Evolutionary conservation across 2,329 filamentous ascomycete species (phyloP).

Genomic region (Aspergillus ochraceoroseus): DNA sequence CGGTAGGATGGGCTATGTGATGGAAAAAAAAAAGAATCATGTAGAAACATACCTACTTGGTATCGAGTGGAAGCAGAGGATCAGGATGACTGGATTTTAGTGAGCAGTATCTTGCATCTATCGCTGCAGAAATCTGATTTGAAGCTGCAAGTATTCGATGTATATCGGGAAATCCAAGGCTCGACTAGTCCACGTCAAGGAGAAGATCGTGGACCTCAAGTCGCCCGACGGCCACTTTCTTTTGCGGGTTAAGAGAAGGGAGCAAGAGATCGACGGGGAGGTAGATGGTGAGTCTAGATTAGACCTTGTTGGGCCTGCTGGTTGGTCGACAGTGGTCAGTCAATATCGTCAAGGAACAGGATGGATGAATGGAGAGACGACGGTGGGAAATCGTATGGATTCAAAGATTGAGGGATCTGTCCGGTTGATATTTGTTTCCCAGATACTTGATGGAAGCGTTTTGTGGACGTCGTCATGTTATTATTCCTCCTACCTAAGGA

Average conservation of each 20-base stretch:
- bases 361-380: conserved; percentile 1
- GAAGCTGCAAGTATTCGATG: conserved; percentile 18
- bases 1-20: background rate
- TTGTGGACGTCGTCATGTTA: conserved; percentile 15
- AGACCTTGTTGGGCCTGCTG: background rate
- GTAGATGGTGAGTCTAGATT: background rate
- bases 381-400: conserved; percentile 3
- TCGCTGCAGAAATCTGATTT: conserved; percentile 16
- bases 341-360: background rate
- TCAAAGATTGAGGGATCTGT: conserved; percentile 17
- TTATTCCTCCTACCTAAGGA: conserved; percentile 18
- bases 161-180: conserved; percentile 8
- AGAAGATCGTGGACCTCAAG: conserved; percentile 2
- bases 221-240: background rate
- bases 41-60: conserved; percentile 18
- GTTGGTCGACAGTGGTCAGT: too few relatives aligned
- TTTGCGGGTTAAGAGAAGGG: background rate
- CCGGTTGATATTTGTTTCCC: conserved; percentile 27
- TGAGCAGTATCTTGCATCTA: conserved; percentile 22
- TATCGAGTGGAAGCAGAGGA: conserved; percentile 17
- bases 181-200: conserved; percentile 15
- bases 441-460: conserved; percentile 17
- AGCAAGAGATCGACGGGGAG: background rate
- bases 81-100: conserved; percentile 2
- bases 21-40: conserved; percentile 11